Evolutionary conservation across 2,329 filamentous ascomycete species (phyloP), one percentile per base, ranked within the genome.

Genomic region (Hypoxylon sp.): DNA sequence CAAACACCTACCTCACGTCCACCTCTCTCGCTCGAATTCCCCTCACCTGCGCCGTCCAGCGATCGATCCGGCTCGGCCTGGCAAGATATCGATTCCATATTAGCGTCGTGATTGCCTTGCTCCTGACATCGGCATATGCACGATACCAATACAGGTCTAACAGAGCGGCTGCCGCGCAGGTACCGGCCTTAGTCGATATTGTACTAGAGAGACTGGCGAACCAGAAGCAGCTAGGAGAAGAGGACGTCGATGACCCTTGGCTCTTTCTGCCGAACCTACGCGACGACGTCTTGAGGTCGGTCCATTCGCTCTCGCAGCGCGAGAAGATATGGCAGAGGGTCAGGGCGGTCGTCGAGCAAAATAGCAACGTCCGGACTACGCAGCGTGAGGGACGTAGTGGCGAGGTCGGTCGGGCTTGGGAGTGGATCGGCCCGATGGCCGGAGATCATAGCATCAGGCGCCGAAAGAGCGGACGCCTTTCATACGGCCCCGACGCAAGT

Each of bases 11-110:
- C 81, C 89, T 98, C 86, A 89, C 90, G 82, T 95, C 92, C 83
- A 92, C 88, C 85, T 97, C 93, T 86, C 92, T 97, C 91, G 92
- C 95, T 88, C 89, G 92, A 82, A 87, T 98, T 91, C 89, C 95
- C 84, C 86, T 98, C 91, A 79, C 84, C 84, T 98, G 93, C 83
- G 89, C 92, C 82, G 76, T 94, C 91, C 89, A 89, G 81, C 87
- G 92, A 85, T 92, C 90, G 82, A 81, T 95, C 89, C 86, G 91
- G 83, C 89, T 91, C 87, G 88, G 91, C 81, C 77, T 96, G 92
- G 93, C 91, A 88, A 87, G 91, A 91, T 87, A 96, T 96, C 87
- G 93, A 91, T 84, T 94, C 90, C 83, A 91, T 85, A 89, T 95
- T 96, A 86, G 89, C 86, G 80, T 88, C 85, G 72, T 92, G 77